A percentile compares a stretch with the other conserved stretches of the same genome.
Conservation (phyloP, 495 filamentous ascomycete genomes). For the Haplographium delicatum region DNA sequence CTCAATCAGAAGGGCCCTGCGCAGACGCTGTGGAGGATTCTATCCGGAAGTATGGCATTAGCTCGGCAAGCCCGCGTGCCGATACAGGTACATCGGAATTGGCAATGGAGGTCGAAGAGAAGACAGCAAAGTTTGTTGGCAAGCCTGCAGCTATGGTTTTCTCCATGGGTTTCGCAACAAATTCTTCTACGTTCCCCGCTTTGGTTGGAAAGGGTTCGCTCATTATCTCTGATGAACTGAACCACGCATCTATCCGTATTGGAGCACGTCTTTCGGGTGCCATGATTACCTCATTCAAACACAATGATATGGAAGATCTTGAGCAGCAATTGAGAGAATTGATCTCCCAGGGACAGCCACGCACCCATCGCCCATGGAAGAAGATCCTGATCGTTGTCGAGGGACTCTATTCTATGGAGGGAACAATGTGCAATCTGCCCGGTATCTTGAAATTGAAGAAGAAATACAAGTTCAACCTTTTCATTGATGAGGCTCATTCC, state of each 20-base stretch:
- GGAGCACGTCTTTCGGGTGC: conserved; percentile 91
- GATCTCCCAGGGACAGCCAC: conserved; percentile 92
- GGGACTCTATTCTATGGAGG: conserved; percentile 98
- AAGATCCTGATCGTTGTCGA: conserved; percentile 97
- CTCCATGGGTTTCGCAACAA: conserved; percentile 97
- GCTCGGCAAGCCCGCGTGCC: conserved; percentile 68
- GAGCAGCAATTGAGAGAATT: conserved; percentile 80
- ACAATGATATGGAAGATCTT: conserved; percentile 89
- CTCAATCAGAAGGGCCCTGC: conserved; percentile 94
- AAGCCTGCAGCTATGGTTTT: conserved; percentile 94
- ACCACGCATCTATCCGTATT: conserved; percentile 95
- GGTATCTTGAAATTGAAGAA: conserved; percentile 79
- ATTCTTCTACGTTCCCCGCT: conserved; percentile 84
- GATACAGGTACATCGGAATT: conserved; percentile 88
- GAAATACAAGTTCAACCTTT: conserved; percentile 94
- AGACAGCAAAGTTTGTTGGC: conserved; percentile 86
- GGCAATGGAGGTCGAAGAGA: conserved; percentile 78
- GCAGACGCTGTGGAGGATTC: conserved; percentile 87
- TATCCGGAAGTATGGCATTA: conserved; percentile 79
- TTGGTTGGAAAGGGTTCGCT: conserved; percentile 87
- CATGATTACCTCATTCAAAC: conserved; percentile 92
- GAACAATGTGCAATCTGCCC: conserved; percentile 94
- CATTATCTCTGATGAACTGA: conserved; percentile 93
- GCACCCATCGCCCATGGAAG: conserved; percentile 96
- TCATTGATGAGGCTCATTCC: conserved; percentile 95